Evolutionary conservation across 1,284 basidiomycete species (phyloP), one percentile per base, ranked within the genome.

Genomic region (Hemileia vastatrix): DNA sequence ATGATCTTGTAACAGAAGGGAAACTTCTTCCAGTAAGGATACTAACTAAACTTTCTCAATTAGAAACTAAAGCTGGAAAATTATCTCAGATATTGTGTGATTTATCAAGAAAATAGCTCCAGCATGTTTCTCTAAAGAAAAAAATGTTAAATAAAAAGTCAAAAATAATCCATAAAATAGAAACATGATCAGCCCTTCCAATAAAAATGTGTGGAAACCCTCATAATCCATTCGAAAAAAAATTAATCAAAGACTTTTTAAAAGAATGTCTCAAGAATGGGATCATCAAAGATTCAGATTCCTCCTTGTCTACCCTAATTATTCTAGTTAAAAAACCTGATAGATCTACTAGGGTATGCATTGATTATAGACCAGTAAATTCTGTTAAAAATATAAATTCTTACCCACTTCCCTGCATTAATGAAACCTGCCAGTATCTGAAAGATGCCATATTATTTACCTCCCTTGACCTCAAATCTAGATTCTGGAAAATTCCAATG

Each of bases 341-440:
- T 33, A 45, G 55, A 0, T 32, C 45, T 6, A 18, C 4, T n/a
- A 27, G 45, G n/a, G 45, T 49, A 32, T 57, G 55, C 49, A 45
- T 49, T 1, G 45, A 48, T 33, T 57, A 57, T 57, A 11, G 55
- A 3, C 33, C 44, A 48, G 6, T 57, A 11, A 57, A 57, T 21
- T 9, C 21, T 2, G 15, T 57, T 6, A 57, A 43, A 1, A 33
- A 31, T 2, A 57, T 48, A 32, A 33, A 57, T 13, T 47, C 27
- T 27, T 57, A 18, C 19, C 55, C 55, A 1, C 23, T 57, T 1
- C 55, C 55, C 2, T 21, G 24, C 4, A 57, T 57, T 2, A 13
- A 48, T 21, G 21, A 57, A 18, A n/a, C 31, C 6, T 18, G 21
- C 23, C 21, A 32, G 8, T 19, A 19, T 8, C 6, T 36, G 18